A percentile compares a stretch with the other conserved stretches of the same genome.
phyloP scores from a whole-genome alignment of 2,329 filamentous ascomycete genomes.

The Alternaria panax region DNA sequence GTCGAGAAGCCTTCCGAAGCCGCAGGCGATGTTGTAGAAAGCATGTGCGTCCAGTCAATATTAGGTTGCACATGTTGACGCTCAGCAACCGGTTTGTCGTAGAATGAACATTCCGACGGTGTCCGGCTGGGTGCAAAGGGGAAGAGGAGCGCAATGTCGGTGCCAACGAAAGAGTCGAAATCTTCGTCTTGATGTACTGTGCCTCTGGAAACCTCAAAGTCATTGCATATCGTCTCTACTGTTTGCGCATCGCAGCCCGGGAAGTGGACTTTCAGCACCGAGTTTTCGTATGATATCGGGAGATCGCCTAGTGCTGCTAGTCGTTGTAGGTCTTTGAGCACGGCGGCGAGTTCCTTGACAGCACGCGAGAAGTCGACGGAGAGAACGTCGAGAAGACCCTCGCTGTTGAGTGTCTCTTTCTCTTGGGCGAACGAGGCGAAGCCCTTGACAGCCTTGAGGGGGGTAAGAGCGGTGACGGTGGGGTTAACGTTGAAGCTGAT shows the following conservation, averaged over 20 bases:
- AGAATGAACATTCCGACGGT: conserved; percentile 57
- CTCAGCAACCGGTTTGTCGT: conserved; percentile 51
- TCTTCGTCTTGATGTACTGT: conserved; percentile 79
- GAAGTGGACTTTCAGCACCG: conserved; percentile 81
- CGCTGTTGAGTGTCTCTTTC: conserved; percentile 74
- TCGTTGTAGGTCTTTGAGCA: conserved; percentile 81
- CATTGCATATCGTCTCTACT: conserved; percentile 83
- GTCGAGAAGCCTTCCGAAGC: conserved; percentile 49
- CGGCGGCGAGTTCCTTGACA: conserved; percentile 79
- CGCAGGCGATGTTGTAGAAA: conserved; percentile 55
- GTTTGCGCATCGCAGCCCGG: conserved; percentile 86
- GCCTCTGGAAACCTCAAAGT: conserved; percentile 83
- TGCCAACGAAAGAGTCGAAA: conserved; percentile 72
- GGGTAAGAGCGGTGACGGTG: conserved; percentile 85
- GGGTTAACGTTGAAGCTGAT: conserved; percentile 90
- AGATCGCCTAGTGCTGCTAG: conserved; percentile 82
- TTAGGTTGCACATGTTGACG: conserved; percentile 48
- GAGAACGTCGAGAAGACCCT: conserved; percentile 84
- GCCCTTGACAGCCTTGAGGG: conserved; percentile 67
- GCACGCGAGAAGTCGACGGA: conserved; percentile 88
- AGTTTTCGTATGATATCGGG: conserved; percentile 75
- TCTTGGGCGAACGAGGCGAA: conserved; percentile 52
- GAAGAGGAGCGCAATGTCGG: conserved; percentile 79
- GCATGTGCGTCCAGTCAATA: conserved; percentile 66
- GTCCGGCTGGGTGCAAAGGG: conserved; percentile 77